Evolutionary conservation across 2,329 filamentous ascomycete species (phyloP).

Genomic region (Thermothelomyces thermophilus): DNA sequence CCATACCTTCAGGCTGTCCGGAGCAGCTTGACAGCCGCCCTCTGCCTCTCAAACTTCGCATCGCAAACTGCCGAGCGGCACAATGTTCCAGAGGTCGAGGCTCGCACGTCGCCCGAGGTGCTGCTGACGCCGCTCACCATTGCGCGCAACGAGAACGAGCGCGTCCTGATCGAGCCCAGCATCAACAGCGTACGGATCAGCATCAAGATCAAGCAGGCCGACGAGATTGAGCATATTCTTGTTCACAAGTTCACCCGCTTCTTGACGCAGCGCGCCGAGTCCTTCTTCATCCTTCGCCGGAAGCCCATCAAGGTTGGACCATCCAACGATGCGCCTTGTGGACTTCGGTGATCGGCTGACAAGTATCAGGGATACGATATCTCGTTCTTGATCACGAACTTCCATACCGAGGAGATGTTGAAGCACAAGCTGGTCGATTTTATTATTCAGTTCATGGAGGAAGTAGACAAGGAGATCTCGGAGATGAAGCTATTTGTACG

Average conservation of each 20-base stretch:
- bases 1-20: slow-evolving; percentile 96
- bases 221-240: slow-evolving; percentile 96
- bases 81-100: slow-evolving; percentile 97
- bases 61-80: slow-evolving; percentile 94
- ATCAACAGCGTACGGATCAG: slow-evolving; percentile 96
- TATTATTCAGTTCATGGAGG: slow-evolving; percentile 99
- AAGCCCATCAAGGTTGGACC: slow-evolving; percentile 79
- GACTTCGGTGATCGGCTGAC: slow-evolving; percentile 8
- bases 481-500: slow-evolving; percentile 99
- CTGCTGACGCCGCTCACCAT: slow-evolving; percentile 86
- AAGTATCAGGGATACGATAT: slow-evolving; percentile 84
- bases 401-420: slow-evolving; percentile 96
- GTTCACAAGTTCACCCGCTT: slow-evolving; percentile 99
- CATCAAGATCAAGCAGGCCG: slow-evolving; percentile 98
- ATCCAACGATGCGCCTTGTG: background rate
- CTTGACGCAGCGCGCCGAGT: slow-evolving; percentile 90
- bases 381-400: slow-evolving; percentile 97
- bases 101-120: slow-evolving; percentile 85
- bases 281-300: slow-evolving; percentile 90
- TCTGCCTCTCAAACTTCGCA: slow-evolving; percentile 93
- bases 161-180: slow-evolving; percentile 90
- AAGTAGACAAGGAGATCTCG: slow-evolving; percentile 99
- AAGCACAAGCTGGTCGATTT: slow-evolving; percentile 99
- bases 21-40: slow-evolving; percentile 85
- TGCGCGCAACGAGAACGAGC: slow-evolving; percentile 93